Conservation (phyloP, 202 grass and related monocot genomes). For the Bolboschoenoplectus hybrid region DNA sequence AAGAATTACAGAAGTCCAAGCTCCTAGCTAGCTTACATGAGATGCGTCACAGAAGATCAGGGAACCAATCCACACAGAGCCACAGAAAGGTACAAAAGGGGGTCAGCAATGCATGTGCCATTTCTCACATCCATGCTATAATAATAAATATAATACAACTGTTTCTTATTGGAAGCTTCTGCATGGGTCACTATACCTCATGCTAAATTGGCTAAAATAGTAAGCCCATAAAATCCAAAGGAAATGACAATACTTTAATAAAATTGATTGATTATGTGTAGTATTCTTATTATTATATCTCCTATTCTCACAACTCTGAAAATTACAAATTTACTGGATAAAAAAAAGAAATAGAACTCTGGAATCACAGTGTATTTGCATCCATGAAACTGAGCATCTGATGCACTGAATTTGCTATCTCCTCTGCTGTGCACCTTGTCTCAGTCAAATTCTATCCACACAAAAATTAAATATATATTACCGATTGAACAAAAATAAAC, state of each 20-base stretch:
- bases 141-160: conserved; percentile 22
- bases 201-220: conserved; percentile 23
- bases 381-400: conserved; percentile 95
- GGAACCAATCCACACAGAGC: background rate
- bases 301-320: conserved; percentile 11
- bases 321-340: conserved; percentile 29
- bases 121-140: background rate
- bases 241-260: conserved; percentile 21
- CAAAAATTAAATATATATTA: background rate
- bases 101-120: conserved; percentile 32
- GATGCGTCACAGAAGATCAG: conserved; percentile 18
- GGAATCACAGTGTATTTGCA: conserved; percentile 45
- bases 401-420: conserved; percentile 86
- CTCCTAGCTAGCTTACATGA: background rate
- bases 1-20: background rate
- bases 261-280: conserved; percentile 1
- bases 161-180: conserved; percentile 38
- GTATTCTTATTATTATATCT: background rate
- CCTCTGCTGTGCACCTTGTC: conserved; percentile 74
- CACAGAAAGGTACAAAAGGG: conserved; percentile 26
- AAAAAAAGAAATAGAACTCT: background rate
- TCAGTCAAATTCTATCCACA: conserved; percentile 58
- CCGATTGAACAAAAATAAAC: background rate
- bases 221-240: conserved; percentile 25
- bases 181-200: conserved; percentile 34